Evolutionary conservation across 1,284 basidiomycete species (phyloP).

Genomic region (Leccinum idahoense): DNA sequence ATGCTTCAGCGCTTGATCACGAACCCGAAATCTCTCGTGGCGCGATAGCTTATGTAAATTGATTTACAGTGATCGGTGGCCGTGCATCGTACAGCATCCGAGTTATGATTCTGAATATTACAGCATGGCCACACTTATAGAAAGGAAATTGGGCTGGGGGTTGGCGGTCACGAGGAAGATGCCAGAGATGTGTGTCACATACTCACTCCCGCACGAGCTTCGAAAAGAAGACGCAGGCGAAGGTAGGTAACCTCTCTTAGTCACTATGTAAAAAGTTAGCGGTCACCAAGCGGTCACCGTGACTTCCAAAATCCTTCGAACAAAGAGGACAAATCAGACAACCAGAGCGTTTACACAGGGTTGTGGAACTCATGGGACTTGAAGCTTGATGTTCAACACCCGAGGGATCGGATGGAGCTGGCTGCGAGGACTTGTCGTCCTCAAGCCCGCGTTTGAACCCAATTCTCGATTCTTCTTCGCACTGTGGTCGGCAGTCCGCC

Average conservation of each 20-base stretch:
- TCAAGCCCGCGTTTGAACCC: slow-evolving; percentile 13
- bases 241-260: no score
- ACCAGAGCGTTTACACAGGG: slow-evolving; percentile 4
- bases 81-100: no score
- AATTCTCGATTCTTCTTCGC: slow-evolving; percentile 11
- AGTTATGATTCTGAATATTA: no score
- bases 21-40: no score
- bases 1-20: no score
- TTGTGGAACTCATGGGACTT: slow-evolving; percentile 26
- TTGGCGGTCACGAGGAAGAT: neutral
- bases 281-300: no score
- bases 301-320: neutral
- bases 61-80: no score
- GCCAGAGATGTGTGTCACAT: neutral
- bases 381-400: slow-evolving; percentile 13
- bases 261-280: no score
- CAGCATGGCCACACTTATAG: neutral
- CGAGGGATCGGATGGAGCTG: slow-evolving; percentile 31
- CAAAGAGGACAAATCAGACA: neutral
- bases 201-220: neutral
- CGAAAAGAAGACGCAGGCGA: neutral
- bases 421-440: slow-evolving; percentile 15
- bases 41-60: no score
- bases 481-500: slow-evolving; percentile 24
- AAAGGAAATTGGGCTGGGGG: neutral